phyloP scores from a whole-genome alignment of 192 early-diverging fungal species.

The Mortierella hygrophila region DNA sequence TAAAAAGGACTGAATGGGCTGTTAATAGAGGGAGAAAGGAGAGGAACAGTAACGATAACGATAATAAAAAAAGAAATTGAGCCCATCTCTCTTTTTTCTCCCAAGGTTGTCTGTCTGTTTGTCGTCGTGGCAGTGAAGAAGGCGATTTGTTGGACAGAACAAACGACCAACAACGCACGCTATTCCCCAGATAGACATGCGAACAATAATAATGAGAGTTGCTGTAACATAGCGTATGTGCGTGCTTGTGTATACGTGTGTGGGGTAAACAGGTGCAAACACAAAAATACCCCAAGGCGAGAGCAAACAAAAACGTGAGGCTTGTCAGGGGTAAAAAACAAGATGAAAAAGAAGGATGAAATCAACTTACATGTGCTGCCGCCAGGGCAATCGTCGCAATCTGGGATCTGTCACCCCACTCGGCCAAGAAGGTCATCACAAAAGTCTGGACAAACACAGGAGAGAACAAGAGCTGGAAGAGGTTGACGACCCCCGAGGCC shows the following conservation, averaged over 20 bases:
- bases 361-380: conserved; percentile 79
- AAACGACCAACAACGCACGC: not conserved
- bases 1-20: conserved; percentile 9
- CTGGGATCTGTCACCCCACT: conserved; percentile 98
- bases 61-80: not conserved
- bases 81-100: not conserved
- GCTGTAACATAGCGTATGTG: not conserved
- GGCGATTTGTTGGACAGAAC: not conserved
- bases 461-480: conserved; percentile 84
- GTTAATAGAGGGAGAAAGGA: not conserved
- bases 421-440: conserved; percentile 95
- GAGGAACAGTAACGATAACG: not conserved
- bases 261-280: not conserved
- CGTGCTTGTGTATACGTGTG: not conserved
- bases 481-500: conserved; percentile 72
- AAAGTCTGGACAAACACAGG: conserved; percentile 97
- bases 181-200: not conserved
- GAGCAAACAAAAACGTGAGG: not conserved
- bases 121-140: not conserved
- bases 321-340: not conserved
- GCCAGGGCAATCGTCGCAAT: conserved; percentile 96
- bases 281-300: not conserved
- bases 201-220: not conserved
- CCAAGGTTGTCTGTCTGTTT: not conserved
- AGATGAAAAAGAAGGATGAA: not conserved